phyloP scores from a whole-genome alignment of 768 basidiomycete genomes.

The Gelatoporia subvermispora region DNA sequence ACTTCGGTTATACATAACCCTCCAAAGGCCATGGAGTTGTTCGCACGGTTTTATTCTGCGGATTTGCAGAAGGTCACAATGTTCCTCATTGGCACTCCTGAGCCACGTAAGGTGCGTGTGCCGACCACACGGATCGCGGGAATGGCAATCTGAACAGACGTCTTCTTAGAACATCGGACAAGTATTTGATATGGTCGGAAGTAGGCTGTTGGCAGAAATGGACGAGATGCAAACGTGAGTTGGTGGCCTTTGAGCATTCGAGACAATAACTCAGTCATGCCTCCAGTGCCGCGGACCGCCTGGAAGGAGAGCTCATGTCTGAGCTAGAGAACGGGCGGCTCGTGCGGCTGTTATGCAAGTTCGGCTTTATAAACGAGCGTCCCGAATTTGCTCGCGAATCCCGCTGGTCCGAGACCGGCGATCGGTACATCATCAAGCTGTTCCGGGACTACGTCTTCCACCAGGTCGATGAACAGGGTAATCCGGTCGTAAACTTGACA shows the following conservation, averaged over 20 bases:
- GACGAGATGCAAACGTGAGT: constrained; percentile 77
- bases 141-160: background rate
- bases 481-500: constrained; percentile 83
- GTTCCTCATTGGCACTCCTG: constrained; percentile 72
- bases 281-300: constrained; percentile 66
- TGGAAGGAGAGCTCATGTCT: constrained; percentile 79
- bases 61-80: constrained; percentile 80
- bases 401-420: constrained; percentile 97
- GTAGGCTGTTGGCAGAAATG: constrained; percentile 69
- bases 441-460: constrained; percentile 99
- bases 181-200: constrained; percentile 74
- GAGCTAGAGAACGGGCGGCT: constrained; percentile 94
- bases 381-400: constrained; percentile 85
- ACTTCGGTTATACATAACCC: constrained; percentile 55
- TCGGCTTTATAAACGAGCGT: constrained; percentile 99
- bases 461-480: constrained; percentile 87
- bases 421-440: constrained; percentile 95
- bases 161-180: constrained; percentile 64
- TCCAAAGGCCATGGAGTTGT: constrained; percentile 67
- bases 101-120: constrained; percentile 50
- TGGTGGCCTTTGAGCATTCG: background rate
- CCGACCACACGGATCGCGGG: background rate
- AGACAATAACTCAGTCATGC: background rate
- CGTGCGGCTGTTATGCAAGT: constrained; percentile 84
- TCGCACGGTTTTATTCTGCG: constrained; percentile 67